Evolutionary conservation across 805 yeast genomes (phyloP), one percentile per base, ranked within the genome.

Genomic region (Kodamaea kaohsiungensis): DNA sequence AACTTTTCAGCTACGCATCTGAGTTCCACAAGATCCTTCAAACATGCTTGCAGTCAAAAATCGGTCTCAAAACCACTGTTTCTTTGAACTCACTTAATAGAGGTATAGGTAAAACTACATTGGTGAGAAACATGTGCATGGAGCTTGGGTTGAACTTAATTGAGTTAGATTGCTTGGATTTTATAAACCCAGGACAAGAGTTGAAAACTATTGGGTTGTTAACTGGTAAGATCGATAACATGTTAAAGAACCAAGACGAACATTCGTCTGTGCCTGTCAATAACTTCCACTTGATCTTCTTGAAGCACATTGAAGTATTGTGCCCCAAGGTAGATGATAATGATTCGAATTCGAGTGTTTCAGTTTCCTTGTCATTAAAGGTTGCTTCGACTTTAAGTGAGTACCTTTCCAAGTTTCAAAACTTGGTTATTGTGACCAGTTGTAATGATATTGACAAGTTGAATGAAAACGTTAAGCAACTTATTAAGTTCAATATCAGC

Each of bases 221-320:
- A 10, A 73, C 83, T 49, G 98, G 97, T 0, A 84, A 86, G 62
- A 75, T 90, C 5, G 98, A 91, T 58, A 77, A 85, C 17, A 82
- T 40, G 66, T 82, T 56, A 73, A 82, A 10, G 65, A 70, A 56
- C 73, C 56, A 15, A 73, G 59, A 56, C 10, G 61, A 22, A 22
- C 3, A 61, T 25, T 53, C 56, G 16, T 17, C 33, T 12, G 22
- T 15, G 5, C 12, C 46, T 22, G 25, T 22, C 9, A 52, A 65
- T 0, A 52, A 52, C 37, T 71, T 63, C 53, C 71, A 72, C 49
- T 74, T 92, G 1, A 67, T 91, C 0, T 82, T 81, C 59, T 63
- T 91, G 19, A 80, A 81, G 54, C 97, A 93, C 65, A 68, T 93
- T 17, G 98, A 93, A 56, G 82, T 83, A 0, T 66, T 93, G n/a